Percentiles rank a stretch among this genome's conserved stretches.
Conservation (phyloP, 2,329 filamentous ascomycete species). For the Pseudogymnoascus sp. region DNA sequence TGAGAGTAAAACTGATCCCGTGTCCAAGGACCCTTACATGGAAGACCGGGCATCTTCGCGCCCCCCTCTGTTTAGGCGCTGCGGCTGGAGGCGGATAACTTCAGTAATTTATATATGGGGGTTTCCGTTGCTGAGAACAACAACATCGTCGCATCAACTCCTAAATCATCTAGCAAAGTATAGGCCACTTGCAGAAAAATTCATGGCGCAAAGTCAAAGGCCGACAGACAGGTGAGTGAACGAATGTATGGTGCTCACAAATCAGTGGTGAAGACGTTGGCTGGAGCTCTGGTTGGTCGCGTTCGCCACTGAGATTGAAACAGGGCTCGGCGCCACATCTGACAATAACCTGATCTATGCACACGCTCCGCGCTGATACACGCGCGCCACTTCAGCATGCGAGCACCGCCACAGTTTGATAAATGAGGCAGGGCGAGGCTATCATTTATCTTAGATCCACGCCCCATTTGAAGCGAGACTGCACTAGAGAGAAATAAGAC, state of each 20-base stretch:
- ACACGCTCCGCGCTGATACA: neutral
- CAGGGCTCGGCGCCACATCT: conserved; percentile 1
- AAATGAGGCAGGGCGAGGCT: neutral
- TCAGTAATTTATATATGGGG: conserved; percentile 20
- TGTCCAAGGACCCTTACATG: conserved; percentile 35
- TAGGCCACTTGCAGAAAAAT: neutral
- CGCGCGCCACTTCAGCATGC: neutral
- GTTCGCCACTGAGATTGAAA: conserved; percentile 2
- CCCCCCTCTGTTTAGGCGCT: conserved; percentile 14
- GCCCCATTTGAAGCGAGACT: neutral
- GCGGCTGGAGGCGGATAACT: conserved; percentile 19
- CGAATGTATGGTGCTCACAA: conserved; percentile 3
- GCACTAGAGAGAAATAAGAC: neutral
- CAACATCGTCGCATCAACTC: conserved; percentile 26
- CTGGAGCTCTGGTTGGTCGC: conserved; percentile 6
- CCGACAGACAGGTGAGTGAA: conserved; percentile 4
- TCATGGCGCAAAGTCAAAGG: neutral
- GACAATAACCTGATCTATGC: neutral
- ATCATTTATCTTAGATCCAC: neutral
- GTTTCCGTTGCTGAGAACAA: conserved; percentile 21
- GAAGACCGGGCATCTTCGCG: conserved; percentile 47
- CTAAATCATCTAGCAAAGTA: conserved; percentile 8
- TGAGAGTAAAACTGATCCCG: neutral
- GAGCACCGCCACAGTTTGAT: conserved; percentile 2
- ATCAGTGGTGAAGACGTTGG: neutral